These are phyloP conservation scores for Dictyostelium citrinum DNA, from an alignment of 78 protist genomes.

Conservation along the genomic window DNA sequence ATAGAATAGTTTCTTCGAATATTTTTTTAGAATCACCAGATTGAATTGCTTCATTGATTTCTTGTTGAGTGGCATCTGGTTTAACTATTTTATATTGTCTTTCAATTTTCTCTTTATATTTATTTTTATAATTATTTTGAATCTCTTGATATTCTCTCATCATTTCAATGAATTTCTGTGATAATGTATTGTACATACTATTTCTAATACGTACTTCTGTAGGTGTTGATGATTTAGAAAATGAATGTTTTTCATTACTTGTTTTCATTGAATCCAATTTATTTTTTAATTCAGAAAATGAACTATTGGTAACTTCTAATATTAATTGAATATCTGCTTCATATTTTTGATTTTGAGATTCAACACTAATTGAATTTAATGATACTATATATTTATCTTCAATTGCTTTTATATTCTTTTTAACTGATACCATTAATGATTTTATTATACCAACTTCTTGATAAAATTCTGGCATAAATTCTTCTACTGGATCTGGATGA, in stretches of 20 bases:
- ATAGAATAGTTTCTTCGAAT: constrained; percentile 79
- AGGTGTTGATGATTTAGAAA: constrained; percentile 1
- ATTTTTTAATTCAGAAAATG: constrained; percentile 63
- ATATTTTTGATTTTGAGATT: constrained; percentile 41
- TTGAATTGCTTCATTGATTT: constrained; percentile 83
- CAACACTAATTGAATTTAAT: constrained; percentile 68
- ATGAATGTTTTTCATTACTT: constrained; percentile 39
- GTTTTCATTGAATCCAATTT: constrained; percentile 74
- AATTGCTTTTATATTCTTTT: constrained; percentile 53
- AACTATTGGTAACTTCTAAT: constrained; percentile 65
- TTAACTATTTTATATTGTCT: constrained; percentile 88
- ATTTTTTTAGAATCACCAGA: constrained; percentile 63
- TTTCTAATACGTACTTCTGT: constrained; percentile 70
- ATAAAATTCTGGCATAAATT: constrained; percentile 82
- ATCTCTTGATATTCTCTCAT: constrained; percentile 88
- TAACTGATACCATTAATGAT: constrained; percentile 39
- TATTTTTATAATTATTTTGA: constrained; percentile 80
- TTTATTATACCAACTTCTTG: constrained; percentile 73
- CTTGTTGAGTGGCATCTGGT: constrained; percentile 89
- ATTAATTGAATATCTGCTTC: constrained; percentile 74
- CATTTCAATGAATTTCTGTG: constrained; percentile 84
- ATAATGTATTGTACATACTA: constrained; percentile 70
- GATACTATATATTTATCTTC: constrained; percentile 67
- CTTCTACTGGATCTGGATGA: constrained; percentile 24
- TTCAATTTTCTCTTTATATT: constrained; percentile 84